Evolutionary conservation across 441 rosid genomes (phyloP), one percentile per base, ranked within the genome.

Genomic region (Geranium incanum): DNA sequence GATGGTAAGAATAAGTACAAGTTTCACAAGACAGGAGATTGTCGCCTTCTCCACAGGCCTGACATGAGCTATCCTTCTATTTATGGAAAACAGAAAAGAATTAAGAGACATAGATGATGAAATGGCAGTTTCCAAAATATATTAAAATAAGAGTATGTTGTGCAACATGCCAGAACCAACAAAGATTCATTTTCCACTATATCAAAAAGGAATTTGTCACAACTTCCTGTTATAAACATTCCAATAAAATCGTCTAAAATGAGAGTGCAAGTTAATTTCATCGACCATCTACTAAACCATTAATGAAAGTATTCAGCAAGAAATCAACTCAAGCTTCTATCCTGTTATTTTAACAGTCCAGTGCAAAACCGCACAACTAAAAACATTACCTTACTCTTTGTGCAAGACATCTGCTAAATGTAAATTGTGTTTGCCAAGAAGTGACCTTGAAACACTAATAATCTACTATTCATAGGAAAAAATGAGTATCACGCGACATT

Each of bases 31-130:
- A 85, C 71, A 86, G 72, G 78, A 95, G 88, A 78, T 86, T 89
- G 59, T 81, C 92, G 72, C 73, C 68, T 75, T 85, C 95, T 38
- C 95, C 94, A 83, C 99, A 95, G 73, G 99, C 90, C 82, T 93
- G 99, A 68, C 99, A 95, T 12, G 88, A 83, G 71, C 84, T 81
- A 75, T 87, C 98, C 84, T 88, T 95, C 99, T 95, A 85, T 55
- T 62, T 62, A 23, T 62, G 37, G 66, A 62, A 62, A 1, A 62
- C n/a, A 23, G 33, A 5, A 62, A 21, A 60, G 28, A 23, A 23
- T 23, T 62, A 8, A 23, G 66, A 62, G 11, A 62, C 21, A 21
- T 62, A 62, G 36, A 19, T 62, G 37, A 62, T 62, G 37, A 62
- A 62, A 62, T 62, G 13, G 28, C 37, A 23, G 62, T 55, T 55